Percentiles rank a stretch among this genome's conserved stretches.
These are phyloP conservation scores for Vanrija pseudolonga DNA, from an alignment of 1,284 basidiomycete genomes.

Conservation along the genomic window DNA sequence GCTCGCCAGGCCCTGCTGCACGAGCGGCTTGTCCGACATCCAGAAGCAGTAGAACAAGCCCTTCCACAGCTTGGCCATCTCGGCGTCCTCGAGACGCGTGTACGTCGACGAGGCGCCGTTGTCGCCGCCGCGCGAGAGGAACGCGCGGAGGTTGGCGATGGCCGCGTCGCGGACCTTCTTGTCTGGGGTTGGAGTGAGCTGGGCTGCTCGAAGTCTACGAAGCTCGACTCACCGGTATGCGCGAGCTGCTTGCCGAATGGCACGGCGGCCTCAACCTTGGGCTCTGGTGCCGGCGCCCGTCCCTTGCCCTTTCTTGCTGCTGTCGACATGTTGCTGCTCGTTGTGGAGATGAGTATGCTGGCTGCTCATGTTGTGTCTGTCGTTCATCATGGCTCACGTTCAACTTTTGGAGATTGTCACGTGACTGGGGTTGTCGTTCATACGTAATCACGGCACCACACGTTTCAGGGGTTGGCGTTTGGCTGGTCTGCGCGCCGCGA, in stretches of 20 bases:
- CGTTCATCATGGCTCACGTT: background rate
- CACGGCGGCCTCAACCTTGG: slow-evolving; percentile 30
- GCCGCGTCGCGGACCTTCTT: slow-evolving; percentile 88
- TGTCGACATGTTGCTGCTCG: background rate
- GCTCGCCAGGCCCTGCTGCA: slow-evolving; percentile 85
- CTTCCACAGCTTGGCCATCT: slow-evolving; percentile 94
- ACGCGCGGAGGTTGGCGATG: slow-evolving; percentile 68
- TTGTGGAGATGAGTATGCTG: too few relatives aligned
- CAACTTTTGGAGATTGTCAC: slow-evolving; percentile 6
- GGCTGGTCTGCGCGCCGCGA: too few relatives aligned
- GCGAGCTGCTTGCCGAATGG: slow-evolving; percentile 86
- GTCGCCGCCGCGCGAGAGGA: slow-evolving; percentile 62
- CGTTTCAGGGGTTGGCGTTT: too few relatives aligned
- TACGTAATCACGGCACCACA: too few relatives aligned
- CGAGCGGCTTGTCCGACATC: slow-evolving; percentile 98
- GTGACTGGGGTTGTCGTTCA: background rate
- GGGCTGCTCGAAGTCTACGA: background rate
- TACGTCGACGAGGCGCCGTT: slow-evolving; percentile 21
- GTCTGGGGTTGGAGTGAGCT: slow-evolving; percentile 53
- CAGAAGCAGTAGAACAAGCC: slow-evolving; percentile 98
- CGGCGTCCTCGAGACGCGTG: slow-evolving; percentile 57
- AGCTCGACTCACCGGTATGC: slow-evolving; percentile 65
- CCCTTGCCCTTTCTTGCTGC: slow-evolving; percentile 27
- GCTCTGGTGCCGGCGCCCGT: slow-evolving; percentile 26
- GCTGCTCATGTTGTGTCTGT: background rate